A percentile compares a stretch with the other conserved stretches of the same genome.
These are phyloP conservation scores for Triticum turgidum DNA, from an alignment of 176 grass and related monocot species.

Conservation along the genomic window DNA sequence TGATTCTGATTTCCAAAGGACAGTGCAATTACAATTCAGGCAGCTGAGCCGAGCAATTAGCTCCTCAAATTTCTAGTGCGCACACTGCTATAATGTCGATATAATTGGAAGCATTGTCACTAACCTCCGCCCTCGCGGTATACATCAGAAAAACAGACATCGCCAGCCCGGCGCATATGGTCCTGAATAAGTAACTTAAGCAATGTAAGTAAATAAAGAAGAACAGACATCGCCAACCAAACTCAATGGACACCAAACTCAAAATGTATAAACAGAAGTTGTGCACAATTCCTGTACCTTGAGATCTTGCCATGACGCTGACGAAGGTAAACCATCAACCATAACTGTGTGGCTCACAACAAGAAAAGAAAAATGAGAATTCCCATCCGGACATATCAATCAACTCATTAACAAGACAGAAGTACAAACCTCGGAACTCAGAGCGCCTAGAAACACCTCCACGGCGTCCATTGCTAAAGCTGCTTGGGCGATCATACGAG, in stretches of 20 bases:
- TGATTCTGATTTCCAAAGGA: background rate
- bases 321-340: conserved; percentile 88
- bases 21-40: background rate
- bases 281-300: conserved; percentile 51
- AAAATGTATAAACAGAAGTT: background rate
- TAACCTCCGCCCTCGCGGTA: conserved; percentile 76
- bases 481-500: conserved; percentile 74
- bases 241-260: background rate
- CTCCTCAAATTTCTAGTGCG: background rate
- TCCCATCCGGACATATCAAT: background rate
- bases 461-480: conserved; percentile 54
- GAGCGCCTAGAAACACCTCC: conserved; percentile 75
- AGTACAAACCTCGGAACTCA: conserved; percentile 69
- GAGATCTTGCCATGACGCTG: conserved; percentile 96
- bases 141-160: conserved; percentile 98
- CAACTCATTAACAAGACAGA: background rate
- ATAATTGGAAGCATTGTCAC: conserved; percentile 13
- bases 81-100: background rate
- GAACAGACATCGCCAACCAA: background rate
- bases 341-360: conserved; percentile 54
- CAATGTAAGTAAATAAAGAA: background rate
- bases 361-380: background rate
- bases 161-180: conserved; percentile 84
- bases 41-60: background rate
- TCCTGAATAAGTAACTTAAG: conserved; percentile 50